Evolutionary conservation across 1,284 basidiomycete genomes (phyloP).

Genomic region (Ganoderma sinense): DNA sequence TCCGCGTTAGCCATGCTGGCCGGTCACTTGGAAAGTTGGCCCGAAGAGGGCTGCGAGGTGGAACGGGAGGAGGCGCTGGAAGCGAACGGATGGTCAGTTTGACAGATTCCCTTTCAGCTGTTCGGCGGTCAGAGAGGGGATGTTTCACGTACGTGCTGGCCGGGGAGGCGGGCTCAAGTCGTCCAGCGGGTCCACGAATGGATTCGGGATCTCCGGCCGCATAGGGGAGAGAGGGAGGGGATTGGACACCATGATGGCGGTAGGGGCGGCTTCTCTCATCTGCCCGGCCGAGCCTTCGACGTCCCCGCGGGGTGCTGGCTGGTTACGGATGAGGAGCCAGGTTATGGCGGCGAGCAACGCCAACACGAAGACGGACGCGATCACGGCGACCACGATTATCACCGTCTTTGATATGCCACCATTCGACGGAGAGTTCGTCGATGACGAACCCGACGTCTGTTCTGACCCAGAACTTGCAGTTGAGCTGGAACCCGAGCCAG

Average conservation of each 20-base stretch:
- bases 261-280: slow-evolving; percentile 24
- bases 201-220: slow-evolving; percentile 25
- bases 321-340: slow-evolving; percentile 29
- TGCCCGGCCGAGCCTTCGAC: slow-evolving; percentile 23
- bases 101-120: neutral
- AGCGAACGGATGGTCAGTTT: neutral
- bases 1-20: slow-evolving; percentile 26
- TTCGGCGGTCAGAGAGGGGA: neutral
- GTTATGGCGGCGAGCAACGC: slow-evolving; percentile 31
- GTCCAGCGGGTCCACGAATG: slow-evolving; percentile 33
- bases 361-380: slow-evolving; percentile 35
- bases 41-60: slow-evolving; percentile 30
- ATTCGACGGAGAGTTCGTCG: neutral
- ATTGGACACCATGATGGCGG: slow-evolving; percentile 18
- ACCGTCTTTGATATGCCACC: slow-evolving; percentile 33
- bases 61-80: slow-evolving; percentile 28
- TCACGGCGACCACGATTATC: slow-evolving; percentile 37
- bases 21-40: slow-evolving; percentile 13
- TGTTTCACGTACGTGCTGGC: neutral
- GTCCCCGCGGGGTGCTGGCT: slow-evolving; percentile 19
- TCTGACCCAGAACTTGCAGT: neutral
- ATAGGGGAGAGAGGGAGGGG: slow-evolving; percentile 21
- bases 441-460: neutral
- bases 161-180: neutral
- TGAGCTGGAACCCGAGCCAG: neutral